These are phyloP conservation scores for Teratosphaeria pseudoeucalypti DNA, from an alignment of 2,329 filamentous ascomycete genomes.

Conservation along the genomic window DNA sequence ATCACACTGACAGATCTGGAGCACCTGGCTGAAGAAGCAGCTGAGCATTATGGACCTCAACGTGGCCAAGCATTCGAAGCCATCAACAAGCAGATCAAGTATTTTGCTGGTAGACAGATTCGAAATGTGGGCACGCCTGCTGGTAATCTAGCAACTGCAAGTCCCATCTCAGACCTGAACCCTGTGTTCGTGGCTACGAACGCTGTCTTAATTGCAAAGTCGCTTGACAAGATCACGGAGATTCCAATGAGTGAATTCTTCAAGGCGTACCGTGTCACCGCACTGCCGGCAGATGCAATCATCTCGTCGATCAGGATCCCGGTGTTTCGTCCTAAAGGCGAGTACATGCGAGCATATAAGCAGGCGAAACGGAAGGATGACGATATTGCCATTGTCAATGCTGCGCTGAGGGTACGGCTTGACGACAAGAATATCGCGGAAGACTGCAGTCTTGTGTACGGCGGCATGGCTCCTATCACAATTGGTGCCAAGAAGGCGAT, in stretches of 20 bases:
- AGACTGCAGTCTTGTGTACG: slow-evolving; percentile 74
- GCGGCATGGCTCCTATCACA: slow-evolving; percentile 88
- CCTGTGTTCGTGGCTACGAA: slow-evolving; percentile 85
- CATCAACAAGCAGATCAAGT: slow-evolving; percentile 86
- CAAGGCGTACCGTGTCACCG: slow-evolving; percentile 78
- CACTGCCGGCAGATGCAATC: slow-evolving; percentile 68
- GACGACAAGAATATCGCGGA: slow-evolving; percentile 59
- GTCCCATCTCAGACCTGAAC: slow-evolving; percentile 92
- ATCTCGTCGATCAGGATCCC: slow-evolving; percentile 85
- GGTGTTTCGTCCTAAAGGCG: slow-evolving; percentile 59
- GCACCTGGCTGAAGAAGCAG: slow-evolving; percentile 66
- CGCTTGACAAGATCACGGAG: slow-evolving; percentile 59
- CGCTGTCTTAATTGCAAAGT: slow-evolving; percentile 70
- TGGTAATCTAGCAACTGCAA: slow-evolving; percentile 87
- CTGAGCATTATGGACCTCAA: slow-evolving; percentile 62
- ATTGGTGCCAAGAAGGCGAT: slow-evolving; percentile 74
- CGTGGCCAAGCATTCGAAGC: slow-evolving; percentile 75
- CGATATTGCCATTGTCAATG: slow-evolving; percentile 94
- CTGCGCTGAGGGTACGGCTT: slow-evolving; percentile 66
- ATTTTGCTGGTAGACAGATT: slow-evolving; percentile 91
- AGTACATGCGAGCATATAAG: slow-evolving; percentile 85
- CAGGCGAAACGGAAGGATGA: slow-evolving; percentile 96
- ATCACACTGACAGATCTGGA: slow-evolving; percentile 88
- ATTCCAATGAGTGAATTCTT: slow-evolving; percentile 93
- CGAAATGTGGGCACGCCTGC: slow-evolving; percentile 95